A percentile compares a stretch with the other conserved stretches of the same genome.
Conservation (phyloP, 345 rosid species). For the Cardamine resedifolia region DNA sequence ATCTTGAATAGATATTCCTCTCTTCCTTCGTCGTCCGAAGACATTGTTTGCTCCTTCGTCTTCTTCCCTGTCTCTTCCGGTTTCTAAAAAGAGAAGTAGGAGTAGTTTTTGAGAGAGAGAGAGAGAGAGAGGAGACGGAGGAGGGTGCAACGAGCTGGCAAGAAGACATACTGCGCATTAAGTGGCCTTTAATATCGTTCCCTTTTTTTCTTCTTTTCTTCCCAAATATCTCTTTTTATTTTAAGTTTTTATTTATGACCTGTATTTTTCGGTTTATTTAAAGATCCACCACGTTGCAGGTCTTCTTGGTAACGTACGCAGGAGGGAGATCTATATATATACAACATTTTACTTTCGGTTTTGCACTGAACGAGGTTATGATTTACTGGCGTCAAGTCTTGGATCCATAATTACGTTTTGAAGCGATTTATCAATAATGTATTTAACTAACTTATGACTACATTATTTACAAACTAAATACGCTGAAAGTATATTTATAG, state of each 20-base stretch:
- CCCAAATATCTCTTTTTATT: not conserved
- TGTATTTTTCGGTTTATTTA: not conserved
- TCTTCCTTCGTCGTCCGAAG: constrained; percentile 62
- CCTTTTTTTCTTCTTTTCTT: not conserved
- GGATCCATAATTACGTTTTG: not conserved
- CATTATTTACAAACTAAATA: no score
- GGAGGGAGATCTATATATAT: not conserved
- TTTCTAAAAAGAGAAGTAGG: constrained; percentile 22
- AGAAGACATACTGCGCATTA: constrained; percentile 56
- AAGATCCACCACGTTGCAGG: not conserved
- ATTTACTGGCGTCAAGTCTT: no score
- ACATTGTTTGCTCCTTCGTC: constrained; percentile 12
- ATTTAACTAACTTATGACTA: not conserved
- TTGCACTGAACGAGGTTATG: no score
- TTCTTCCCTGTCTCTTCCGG: not conserved
- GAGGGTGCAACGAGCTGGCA: constrained; percentile 37
- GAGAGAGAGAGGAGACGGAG: constrained; percentile 2
- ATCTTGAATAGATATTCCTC: constrained; percentile 87
- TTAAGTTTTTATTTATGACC: no score
- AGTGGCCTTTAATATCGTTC: constrained; percentile 31
- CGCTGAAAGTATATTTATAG: no score
- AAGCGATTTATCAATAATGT: not conserved
- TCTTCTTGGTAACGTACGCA: constrained; percentile 12
- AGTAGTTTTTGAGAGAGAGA: constrained; percentile 16
- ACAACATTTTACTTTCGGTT: no score